Evolutionary conservation across 2,329 filamentous ascomycete species (phyloP), one percentile per base, ranked within the genome.

Genomic region (Aureobasidium zeae): DNA sequence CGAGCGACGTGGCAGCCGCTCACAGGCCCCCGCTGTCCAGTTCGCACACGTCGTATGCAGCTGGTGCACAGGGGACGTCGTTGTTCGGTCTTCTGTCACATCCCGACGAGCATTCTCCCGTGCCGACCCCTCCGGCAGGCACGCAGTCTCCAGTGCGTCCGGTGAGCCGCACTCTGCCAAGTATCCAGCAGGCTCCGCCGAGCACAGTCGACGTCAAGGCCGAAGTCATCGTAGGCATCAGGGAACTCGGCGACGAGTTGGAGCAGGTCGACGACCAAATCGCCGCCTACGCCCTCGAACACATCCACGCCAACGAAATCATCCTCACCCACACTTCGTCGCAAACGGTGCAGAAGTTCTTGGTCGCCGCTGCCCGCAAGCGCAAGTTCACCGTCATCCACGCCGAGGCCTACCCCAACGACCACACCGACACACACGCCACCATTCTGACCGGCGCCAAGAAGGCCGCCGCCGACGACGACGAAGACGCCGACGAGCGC

Each of bases 161-260:
- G 51, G 8, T 5, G 2, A 34, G 43, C 6, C 13, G 25, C 6
- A 20, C 29, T 10, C 9, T 34, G 5, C 21, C 15, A n/a, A 43
- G 39, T 24, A 43, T 43, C 30, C 1, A 19, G 19, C 52, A 51
- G 28, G 38, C 49, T 50, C 53, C 60, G 55, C 62, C 50, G 55
- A 61, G 25, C 61, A 60, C 19, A 51, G 55, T 83, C 48, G 83
- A 93, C 50, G 71, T 96, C 47, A 83, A 87, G 48, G 86, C 86
- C 11, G 91, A 96, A 63, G 83, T 96, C 19, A 81, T 95, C 52
- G 85, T 91, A 55, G 91, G 88, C 30, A 95, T 98, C 55, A 81
- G 86, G 55, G 91, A 98, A 62, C 87, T 98, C 48, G 84, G 94
- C 62, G 91, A 98, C 58, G 91, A 98, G 65, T 80, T 98, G 45